Percentiles rank a stretch among this genome's conserved stretches.
phyloP scores from a whole-genome alignment of 2,329 filamentous ascomycete species.

The Dactylellina haptotyla region DNA sequence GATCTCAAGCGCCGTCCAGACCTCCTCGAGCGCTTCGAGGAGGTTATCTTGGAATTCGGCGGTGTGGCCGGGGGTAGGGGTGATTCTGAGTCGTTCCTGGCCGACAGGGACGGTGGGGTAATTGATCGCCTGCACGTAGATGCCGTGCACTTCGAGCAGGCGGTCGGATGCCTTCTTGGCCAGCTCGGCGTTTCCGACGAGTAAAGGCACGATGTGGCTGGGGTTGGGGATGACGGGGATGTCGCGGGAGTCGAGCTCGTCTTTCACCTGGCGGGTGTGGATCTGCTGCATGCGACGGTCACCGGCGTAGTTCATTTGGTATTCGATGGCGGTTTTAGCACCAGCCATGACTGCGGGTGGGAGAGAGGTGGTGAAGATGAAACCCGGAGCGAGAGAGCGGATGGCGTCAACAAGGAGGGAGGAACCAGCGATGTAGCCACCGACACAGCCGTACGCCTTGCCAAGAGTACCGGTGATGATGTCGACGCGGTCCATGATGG shows the following conservation, averaged over 20 bases:
- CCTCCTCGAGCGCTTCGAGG: slow-evolving; percentile 81
- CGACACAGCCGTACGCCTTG: slow-evolving; percentile 97
- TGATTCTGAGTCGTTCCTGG: slow-evolving; percentile 96
- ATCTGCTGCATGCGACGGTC: slow-evolving; percentile 93
- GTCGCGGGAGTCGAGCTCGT: slow-evolving; percentile 77
- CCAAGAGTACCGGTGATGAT: slow-evolving; percentile 98
- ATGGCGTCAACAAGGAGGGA: slow-evolving; percentile 88
- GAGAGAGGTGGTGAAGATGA: slow-evolving; percentile 98
- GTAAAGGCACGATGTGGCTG: slow-evolving; percentile 91
- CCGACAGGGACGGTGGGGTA: slow-evolving; percentile 97
- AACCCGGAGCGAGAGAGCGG: slow-evolving; percentile 91
- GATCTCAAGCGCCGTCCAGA: slow-evolving; percentile 88
- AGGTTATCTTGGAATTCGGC: slow-evolving; percentile 87
- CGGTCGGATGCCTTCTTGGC: slow-evolving; percentile 93
- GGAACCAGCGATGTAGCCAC: slow-evolving; percentile 95
- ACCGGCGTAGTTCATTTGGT: slow-evolving; percentile 84
- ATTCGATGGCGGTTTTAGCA: slow-evolving; percentile 88
- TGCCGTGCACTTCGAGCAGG: slow-evolving; percentile 86
- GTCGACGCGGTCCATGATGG: slow-evolving; percentile 93
- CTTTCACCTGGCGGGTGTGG: slow-evolving; percentile 94
- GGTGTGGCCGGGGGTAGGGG: slow-evolving; percentile 90
- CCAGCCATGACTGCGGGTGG: slow-evolving; percentile 97
- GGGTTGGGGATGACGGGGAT: slow-evolving; percentile 98
- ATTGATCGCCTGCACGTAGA: slow-evolving; percentile 99
- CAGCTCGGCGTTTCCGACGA: slow-evolving; percentile 92